A percentile compares a stretch with the other conserved stretches of the same genome.
Evolutionary conservation across 352 stramenopile species (phyloP).

Genomic region (Phytophthora multivora): DNA sequence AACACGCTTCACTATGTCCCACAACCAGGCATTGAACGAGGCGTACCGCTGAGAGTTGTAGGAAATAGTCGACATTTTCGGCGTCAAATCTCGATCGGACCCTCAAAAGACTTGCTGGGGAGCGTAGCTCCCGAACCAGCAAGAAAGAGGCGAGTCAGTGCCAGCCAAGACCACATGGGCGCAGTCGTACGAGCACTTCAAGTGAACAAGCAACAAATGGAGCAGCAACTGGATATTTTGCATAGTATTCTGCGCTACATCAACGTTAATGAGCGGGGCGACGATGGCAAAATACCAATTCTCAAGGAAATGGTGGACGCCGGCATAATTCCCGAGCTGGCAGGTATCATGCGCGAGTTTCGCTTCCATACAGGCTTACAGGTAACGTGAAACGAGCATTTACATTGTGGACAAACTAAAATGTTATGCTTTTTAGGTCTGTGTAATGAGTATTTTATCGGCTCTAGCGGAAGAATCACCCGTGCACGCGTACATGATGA

Average conservation of each 20-base stretch:
- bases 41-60: constrained; percentile 32
- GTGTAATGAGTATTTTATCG: constrained; percentile 49
- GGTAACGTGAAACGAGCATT: constrained; percentile 16
- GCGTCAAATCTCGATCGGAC: constrained; percentile 5
- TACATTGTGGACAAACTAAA: background rate
- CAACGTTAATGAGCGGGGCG: constrained; percentile 26
- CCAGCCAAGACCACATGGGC: constrained; percentile 14
- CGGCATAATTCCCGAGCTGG: constrained; percentile 41
- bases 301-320: constrained; percentile 53
- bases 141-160: constrained; percentile 15
- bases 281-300: constrained; percentile 26
- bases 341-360: constrained; percentile 64
- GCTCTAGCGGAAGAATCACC: constrained; percentile 47
- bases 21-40: constrained; percentile 30
- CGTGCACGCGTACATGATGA: constrained; percentile 68
- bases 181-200: constrained; percentile 43
- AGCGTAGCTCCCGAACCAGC: constrained; percentile 4
- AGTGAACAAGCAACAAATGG: constrained; percentile 41
- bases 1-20: constrained; percentile 35
- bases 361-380: constrained; percentile 62
- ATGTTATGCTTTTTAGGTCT: too few relatives aligned
- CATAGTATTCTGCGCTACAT: constrained; percentile 45
- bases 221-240: constrained; percentile 45
- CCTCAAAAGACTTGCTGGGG: background rate
- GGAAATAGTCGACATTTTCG: constrained; percentile 17